Conservation (phyloP, 106 monocot species). For the Agapanthus africanus region DNA sequence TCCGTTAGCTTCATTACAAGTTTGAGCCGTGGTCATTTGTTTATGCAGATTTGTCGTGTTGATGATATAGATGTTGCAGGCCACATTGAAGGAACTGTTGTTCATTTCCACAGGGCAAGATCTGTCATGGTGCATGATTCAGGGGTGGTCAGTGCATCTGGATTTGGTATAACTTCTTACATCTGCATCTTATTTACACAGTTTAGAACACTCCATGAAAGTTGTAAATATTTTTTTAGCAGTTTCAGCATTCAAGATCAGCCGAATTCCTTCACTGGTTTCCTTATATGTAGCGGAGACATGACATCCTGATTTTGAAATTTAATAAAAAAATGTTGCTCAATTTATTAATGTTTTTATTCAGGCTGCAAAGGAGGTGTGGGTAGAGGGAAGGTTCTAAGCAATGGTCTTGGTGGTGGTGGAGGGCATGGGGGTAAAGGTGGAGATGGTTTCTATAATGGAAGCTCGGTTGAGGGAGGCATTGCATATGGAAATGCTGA, state of each 20-base stretch:
- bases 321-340: too few relatives aligned
- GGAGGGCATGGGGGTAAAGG: conserved; percentile 92
- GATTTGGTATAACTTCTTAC: conserved; percentile 46
- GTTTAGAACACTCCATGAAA: background rate
- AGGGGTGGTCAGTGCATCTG: conserved; percentile 66
- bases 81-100: conserved; percentile 67
- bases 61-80: conserved; percentile 83
- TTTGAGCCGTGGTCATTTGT: conserved; percentile 7
- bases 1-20: background rate
- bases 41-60: conserved; percentile 84
- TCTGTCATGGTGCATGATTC: conserved; percentile 58
- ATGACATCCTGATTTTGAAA: background rate
- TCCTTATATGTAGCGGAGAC: background rate
- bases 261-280: background rate
- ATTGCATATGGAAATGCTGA: conserved; percentile 57
- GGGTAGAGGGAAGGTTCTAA: conserved; percentile 55
- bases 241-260: too few relatives aligned
- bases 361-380: conserved; percentile 82
- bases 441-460: conserved; percentile 64
- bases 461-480: conserved; percentile 52
- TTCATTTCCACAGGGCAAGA: conserved; percentile 80
- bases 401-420: conserved; percentile 70
- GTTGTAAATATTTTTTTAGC: background rate
- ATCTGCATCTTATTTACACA: background rate
- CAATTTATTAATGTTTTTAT: too few relatives aligned